phyloP scores from a whole-genome alignment of 352 stramenopile genomes.

The Thraustochytrium striatum region DNA sequence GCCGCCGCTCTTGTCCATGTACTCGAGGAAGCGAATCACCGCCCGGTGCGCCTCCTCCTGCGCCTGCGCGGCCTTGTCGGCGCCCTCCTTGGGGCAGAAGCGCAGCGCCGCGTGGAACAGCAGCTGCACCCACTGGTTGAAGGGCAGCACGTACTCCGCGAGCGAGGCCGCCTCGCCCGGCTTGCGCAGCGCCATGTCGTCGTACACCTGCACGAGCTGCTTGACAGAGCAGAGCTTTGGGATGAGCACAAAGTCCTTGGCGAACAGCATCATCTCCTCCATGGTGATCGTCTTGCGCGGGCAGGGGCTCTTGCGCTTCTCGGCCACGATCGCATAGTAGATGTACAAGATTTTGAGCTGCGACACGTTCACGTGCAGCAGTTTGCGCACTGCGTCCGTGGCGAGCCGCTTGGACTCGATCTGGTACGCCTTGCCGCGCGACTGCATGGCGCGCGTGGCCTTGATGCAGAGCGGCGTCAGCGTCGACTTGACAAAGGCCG shows the following conservation, averaged over 20 bases:
- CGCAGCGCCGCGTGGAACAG: slow-evolving; percentile 25
- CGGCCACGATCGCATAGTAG: slow-evolving; percentile 20
- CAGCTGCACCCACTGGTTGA: slow-evolving; percentile 46
- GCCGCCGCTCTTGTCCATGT: not conserved
- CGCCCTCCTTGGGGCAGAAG: slow-evolving; percentile 3
- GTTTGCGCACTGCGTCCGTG: slow-evolving; percentile 1
- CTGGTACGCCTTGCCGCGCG: slow-evolving; percentile 1
- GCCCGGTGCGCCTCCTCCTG: not conserved
- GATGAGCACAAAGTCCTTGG: slow-evolving; percentile 18
- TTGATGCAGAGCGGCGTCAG: slow-evolving; percentile 14
- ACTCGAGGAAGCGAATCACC: not conserved
- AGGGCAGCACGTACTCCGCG: not conserved
- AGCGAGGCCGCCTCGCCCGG: not conserved
- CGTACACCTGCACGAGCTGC: slow-evolving; percentile 18
- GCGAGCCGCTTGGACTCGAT: slow-evolving; percentile 35
- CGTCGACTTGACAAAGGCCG: slow-evolving; percentile 20
- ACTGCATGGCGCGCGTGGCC: not conserved
- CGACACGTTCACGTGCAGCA: slow-evolving; percentile 25
- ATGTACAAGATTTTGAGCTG: slow-evolving; percentile 35
- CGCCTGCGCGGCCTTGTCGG: not conserved
- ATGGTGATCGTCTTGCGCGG: slow-evolving; percentile 24
- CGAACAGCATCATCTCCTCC: slow-evolving; percentile 45
- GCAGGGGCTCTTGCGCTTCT: slow-evolving; percentile 1
- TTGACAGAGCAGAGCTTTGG: not conserved
- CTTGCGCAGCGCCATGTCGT: not conserved